These are phyloP conservation scores for Colletotrichum tabaci DNA, from an alignment of 2,329 filamentous ascomycete genomes.

Conservation along the genomic window DNA sequence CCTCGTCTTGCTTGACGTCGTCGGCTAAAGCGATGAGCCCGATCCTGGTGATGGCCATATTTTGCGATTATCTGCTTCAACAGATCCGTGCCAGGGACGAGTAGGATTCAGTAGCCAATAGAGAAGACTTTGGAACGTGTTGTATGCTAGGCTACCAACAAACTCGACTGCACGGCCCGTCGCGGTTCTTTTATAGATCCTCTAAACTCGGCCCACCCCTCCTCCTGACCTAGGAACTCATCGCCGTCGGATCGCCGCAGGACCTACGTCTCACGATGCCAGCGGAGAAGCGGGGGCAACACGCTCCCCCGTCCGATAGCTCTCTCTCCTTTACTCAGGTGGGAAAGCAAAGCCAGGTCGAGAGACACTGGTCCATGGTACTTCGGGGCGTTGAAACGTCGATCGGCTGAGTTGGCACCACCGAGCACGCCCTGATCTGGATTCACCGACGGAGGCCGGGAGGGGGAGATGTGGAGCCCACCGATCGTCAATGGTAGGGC, in stretches of 20 bases:
- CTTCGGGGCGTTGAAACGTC: neutral
- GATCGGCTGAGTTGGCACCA: neutral
- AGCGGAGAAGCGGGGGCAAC: conserved; percentile 7
- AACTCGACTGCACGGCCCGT: accelerated
- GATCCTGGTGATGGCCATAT: conserved; percentile 38
- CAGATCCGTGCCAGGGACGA: neutral
- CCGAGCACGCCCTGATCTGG: neutral
- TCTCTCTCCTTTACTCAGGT: neutral
- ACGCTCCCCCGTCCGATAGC: neutral
- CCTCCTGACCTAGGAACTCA: conserved; percentile 15
- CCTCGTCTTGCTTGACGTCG: conserved; percentile 30
- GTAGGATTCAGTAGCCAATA: neutral
- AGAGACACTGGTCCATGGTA: neutral
- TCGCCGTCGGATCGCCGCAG: conserved; percentile 19
- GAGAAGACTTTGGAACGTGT: neutral
- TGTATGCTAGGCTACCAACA: neutral
- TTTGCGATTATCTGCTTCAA: neutral
- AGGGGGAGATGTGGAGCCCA: conserved; percentile 4
- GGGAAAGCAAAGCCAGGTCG: neutral
- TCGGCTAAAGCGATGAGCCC: conserved; percentile 37
- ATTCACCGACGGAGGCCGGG: neutral
- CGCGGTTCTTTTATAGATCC: conserved; percentile 10
- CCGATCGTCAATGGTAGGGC: conserved; percentile 12
- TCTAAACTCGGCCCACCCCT: conserved; percentile 1
- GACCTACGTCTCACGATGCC: conserved; percentile 25